Evolutionary conservation across 2,329 filamentous ascomycete species (phyloP), one percentile per base, ranked within the genome.

Genomic region (Fusarium papillatum): DNA sequence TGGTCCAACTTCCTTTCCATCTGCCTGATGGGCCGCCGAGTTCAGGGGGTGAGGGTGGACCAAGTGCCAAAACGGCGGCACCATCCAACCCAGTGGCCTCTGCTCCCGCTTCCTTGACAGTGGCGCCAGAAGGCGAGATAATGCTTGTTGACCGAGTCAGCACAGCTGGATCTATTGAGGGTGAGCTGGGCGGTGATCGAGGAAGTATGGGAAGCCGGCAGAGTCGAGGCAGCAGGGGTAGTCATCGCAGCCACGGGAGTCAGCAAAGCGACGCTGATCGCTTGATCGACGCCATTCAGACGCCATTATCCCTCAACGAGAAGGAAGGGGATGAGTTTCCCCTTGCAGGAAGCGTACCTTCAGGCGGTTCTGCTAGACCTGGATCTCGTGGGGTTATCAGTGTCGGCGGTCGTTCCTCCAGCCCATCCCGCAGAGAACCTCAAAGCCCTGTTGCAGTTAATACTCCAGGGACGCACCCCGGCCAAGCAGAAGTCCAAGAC

Each of bases 1-100:
- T 95, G 24, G 91, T 98, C 29, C 91, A 95, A 74, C 86, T 98
- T 36, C 93, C 94, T 0, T 97, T 98, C 75, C 88, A 92, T 10
- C 81, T 96, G 1, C 92, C 84, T 0, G 84, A 87, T 1, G 84
- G 87, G 55, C 72, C 78, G 5, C 75, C 83, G 0, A 64, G 74
- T 10, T 43, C 69, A 7, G 77, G 66, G 4, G 78, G 66, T 2
- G 64, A 71, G 17, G 36, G 29, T 13, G 62, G 43, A 4, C 39
- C 71, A 19, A n/a, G 26, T 16, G 66, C 71, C 1, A 26, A 70
- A 9, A 53, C 63, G 38, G 73, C 74, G 10, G 57, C 66, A 14
- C 64, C 72, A 16, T 64, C 67, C 3, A 74, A 75, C 7, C 43
- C 66, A 1, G 64, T 75, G 19, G 68, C 78, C 29, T 73, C 80